Percentiles rank a stretch among this genome's conserved stretches.
Evolutionary conservation across 2,329 filamentous ascomycete genomes (phyloP).

Genomic region (Fusarium oligoseptatum): DNA sequence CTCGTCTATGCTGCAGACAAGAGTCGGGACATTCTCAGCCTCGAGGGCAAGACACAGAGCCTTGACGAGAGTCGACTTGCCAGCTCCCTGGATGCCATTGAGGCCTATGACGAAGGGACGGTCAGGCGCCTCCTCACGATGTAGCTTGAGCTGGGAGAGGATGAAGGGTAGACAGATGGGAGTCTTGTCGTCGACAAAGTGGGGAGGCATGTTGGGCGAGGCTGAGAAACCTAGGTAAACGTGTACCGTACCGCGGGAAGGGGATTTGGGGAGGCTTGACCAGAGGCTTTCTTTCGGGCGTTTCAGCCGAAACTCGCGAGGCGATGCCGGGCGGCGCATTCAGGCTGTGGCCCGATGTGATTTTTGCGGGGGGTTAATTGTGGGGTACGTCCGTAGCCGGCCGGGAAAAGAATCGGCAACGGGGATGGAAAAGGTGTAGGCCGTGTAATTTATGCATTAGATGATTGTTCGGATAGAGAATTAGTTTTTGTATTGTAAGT

Average conservation of each 20-base stretch:
- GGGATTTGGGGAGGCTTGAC: not conserved
- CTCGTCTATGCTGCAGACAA: constrained; percentile 88
- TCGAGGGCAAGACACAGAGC: constrained; percentile 73
- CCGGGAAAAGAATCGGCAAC: constrained; percentile 40
- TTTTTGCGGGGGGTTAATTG: constrained; percentile 41
- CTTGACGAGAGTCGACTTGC: constrained; percentile 89
- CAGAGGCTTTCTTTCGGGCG: constrained; percentile 11
- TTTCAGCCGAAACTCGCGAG: constrained; percentile 34
- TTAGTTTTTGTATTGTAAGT: not conserved
- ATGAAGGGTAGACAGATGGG: constrained; percentile 84
- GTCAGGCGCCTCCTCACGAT: constrained; percentile 56
- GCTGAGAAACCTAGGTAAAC: not conserved
- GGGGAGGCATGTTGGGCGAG: constrained; percentile 44
- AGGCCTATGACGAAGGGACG: constrained; percentile 86
- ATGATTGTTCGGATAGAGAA: not conserved
- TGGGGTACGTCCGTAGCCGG: constrained; percentile 38
- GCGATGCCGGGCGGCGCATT: constrained; percentile 15
- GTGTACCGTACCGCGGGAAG: constrained; percentile 28
- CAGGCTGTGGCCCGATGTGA: constrained; percentile 30
- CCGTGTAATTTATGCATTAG: not conserved
- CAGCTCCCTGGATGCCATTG: constrained; percentile 91
- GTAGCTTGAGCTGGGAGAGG: constrained; percentile 67
- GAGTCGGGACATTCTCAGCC: constrained; percentile 69
- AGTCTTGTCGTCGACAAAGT: constrained; percentile 81
- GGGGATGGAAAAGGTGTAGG: not conserved